Evolutionary conservation across 2,329 filamentous ascomycete species (phyloP).

Genomic region (Diaporthe sp.): DNA sequence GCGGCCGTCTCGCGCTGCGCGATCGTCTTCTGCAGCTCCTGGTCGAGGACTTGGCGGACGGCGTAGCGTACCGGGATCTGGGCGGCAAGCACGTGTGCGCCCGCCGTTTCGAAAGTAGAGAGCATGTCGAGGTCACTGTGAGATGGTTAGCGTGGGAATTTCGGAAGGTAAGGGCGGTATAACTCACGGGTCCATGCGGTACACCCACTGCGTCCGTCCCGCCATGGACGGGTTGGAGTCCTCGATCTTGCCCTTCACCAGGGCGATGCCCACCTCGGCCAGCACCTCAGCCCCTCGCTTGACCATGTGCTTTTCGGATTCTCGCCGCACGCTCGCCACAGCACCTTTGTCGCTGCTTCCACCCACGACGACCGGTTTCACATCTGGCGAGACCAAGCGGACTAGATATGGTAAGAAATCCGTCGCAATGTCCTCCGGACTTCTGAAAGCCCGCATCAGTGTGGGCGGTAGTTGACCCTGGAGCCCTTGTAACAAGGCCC

Average conservation of each 20-base stretch:
- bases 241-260: conserved; percentile 87
- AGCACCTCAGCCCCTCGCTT: conserved; percentile 84
- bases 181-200: conserved; percentile 93
- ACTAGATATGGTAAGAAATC: conserved; percentile 90
- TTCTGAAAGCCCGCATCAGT: conserved; percentile 83
- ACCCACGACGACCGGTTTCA: conserved; percentile 88
- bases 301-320: conserved; percentile 86
- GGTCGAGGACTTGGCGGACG: conserved; percentile 91
- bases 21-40: conserved; percentile 85
- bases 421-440: conserved; percentile 80
- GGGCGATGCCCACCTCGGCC: conserved; percentile 83
- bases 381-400: conserved; percentile 86
- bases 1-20: conserved; percentile 75
- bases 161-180: neutral
- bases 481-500: conserved; percentile 79
- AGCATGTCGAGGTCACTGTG: conserved; percentile 82
- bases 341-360: conserved; percentile 72
- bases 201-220: conserved; percentile 79
- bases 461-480: conserved; percentile 80
- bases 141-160: conserved; percentile 19
- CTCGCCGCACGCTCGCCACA: conserved; percentile 86
- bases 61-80: conserved; percentile 88
- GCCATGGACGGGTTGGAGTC: conserved; percentile 57
- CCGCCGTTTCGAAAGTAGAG: conserved; percentile 79
- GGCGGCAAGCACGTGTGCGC: conserved; percentile 66